Percentiles rank a stretch among this genome's conserved stretches.
phyloP scores from a whole-genome alignment of 257 asterid genomes.

The Linderniella brevidens region DNA sequence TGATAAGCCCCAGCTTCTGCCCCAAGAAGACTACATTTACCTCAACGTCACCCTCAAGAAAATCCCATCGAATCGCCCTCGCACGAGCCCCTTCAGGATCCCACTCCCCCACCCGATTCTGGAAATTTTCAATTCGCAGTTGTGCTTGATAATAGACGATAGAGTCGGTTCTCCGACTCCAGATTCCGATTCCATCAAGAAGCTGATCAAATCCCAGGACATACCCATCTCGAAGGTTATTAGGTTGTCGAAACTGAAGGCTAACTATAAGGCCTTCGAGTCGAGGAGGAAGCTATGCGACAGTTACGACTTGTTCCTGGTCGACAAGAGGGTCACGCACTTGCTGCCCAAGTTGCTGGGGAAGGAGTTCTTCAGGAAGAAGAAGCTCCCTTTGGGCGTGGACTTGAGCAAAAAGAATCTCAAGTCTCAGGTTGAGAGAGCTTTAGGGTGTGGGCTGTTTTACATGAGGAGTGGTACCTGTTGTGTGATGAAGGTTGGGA shows the following conservation, averaged over 20 bases:
- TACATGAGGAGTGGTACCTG: conserved; percentile 67
- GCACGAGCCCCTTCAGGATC: conserved; percentile 44
- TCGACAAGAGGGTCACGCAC: conserved; percentile 64
- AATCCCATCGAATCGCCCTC: conserved; percentile 44
- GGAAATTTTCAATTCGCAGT: conserved; percentile 21
- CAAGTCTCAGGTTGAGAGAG: conserved; percentile 59
- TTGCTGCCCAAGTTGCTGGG: conserved; percentile 78
- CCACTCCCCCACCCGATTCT: conserved; percentile 40
- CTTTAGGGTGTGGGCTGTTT: conserved; percentile 40
- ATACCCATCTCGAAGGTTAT: conserved; percentile 47
- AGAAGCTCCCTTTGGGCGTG: conserved; percentile 75
- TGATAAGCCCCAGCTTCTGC: conserved; percentile 51
- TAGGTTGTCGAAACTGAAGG: conserved; percentile 49
- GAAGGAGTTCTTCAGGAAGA: conserved; percentile 58
- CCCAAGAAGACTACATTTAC: conserved; percentile 56
- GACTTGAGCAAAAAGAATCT: conserved; percentile 50
- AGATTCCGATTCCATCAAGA: conserved; percentile 41
- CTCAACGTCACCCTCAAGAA: conserved; percentile 62
- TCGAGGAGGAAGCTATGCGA: conserved; percentile 65
- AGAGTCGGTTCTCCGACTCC: conserved; percentile 36
- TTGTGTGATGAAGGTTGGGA: conserved; percentile 68
- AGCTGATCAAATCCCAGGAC: conserved; percentile 34
- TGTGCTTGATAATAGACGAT: conserved; percentile 66
- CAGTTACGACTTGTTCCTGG: conserved; percentile 58
- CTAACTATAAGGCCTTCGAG: conserved; percentile 67